Base-by-base conservation (phyloP, 2,329 filamentous ascomycete genomes). In the Xylaria sp. region DNA sequence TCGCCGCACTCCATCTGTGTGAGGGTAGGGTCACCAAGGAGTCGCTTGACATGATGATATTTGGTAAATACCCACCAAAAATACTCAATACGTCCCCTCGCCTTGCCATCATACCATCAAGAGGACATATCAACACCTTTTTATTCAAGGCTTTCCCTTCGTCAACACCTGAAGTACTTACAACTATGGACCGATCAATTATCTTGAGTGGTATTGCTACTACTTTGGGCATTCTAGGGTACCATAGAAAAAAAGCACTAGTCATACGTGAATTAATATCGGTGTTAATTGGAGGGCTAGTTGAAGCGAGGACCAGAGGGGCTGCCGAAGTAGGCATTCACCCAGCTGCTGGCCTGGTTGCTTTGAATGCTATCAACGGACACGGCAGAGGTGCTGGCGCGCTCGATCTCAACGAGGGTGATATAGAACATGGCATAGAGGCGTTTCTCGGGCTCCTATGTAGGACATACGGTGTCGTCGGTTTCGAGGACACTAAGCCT, bases 301-400 rank as follows among this genome's bases (percentile, higher is more conserved):
- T 97, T 4, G 93, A 98, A 79, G 96, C 96, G 17, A 88, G 96
- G 47, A 98, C 97, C 55, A 87, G 95, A 56, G 95, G 95, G 36
- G 96, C 96, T 48, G 94, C 96, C n/a, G 96, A 98, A 77, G 93
- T 96, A 75, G 96, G 95, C 3, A 93, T 99, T 42, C 95, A 98
- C 80, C 96, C 96, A 48, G 95, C 95, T 19, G 93, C 95, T 9
- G 94, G 93, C 0, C 83, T 98, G 59, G 90, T 93, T 30, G 90
- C 91, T 12, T 82, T 96, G 34, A 91, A 89, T 71, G 82, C 87
- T 11, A 79, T 82, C 2, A 83, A 81, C 65, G 83, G 84, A 0
- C 84, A 84, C 50, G 79, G 79, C 21, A 85, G 83, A 65, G 86
- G 85, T 9, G 82, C 85, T 7, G 83, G 85, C 39, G 86, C 84